Base-by-base conservation (phyloP, 2,329 filamentous ascomycete genomes). In the Fusarium euwallaceae region DNA sequence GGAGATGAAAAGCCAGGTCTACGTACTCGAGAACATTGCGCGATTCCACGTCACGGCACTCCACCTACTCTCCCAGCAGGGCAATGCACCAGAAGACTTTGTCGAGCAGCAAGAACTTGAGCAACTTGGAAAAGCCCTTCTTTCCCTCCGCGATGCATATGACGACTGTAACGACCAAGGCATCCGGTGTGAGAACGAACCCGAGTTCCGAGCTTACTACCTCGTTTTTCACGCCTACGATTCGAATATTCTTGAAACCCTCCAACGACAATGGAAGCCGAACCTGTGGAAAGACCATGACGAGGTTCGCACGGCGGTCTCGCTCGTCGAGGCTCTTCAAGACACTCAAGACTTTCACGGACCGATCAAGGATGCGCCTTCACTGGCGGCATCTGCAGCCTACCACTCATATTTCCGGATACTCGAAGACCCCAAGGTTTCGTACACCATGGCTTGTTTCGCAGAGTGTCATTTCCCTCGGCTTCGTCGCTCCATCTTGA, bases 401-500 rank as follows among this genome's bases (percentile, higher is more conserved):
- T 89, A 86, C 53, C 83, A 85, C 27, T 86, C 88, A 20, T 92
- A 89, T 79, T 92, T 93, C 77, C 85, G 87, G 27, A 90, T 93
- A 58, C 83, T 93, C 32, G 85, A 89, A 73, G 86, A 88, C 45
- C 83, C 85, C 0, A 82, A 84, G 17, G 88, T 92, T 3, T 92
- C 91, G 0, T 93, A 93, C 78, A 92, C 90, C 1, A 92, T 93
- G 90, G 91, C 91, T 16, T 93, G 91, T 75, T 88, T 93, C 69
- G 91, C 91, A 8, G 91, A 93, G 77, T 89, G 91, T n/a, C 90
- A 92, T 77, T 92, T 93, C 67, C 88, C 89, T 45, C 85, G 87
- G 39, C 83, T 92, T 36, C 89, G 91, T 45, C 89, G 89, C 64
- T 86, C 87, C 14, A 88, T 92, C 17, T 79, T 93, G 20, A 86